phyloP scores from a whole-genome alignment of 805 yeast species.

The Jamesozyma lodderae region DNA sequence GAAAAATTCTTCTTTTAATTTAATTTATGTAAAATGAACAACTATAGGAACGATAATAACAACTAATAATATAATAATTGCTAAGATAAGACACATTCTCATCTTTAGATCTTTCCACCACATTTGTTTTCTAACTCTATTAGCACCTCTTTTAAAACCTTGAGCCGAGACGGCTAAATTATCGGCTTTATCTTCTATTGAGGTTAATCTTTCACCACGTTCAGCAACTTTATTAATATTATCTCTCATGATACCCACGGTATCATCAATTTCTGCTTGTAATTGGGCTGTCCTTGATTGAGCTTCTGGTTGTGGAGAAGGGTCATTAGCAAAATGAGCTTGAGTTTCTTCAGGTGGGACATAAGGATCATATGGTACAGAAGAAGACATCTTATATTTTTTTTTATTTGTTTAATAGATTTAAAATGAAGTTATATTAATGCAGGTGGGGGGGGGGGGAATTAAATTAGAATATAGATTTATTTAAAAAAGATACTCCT shows the following conservation, averaged over 20 bases:
- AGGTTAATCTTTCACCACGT: constrained; percentile 84
- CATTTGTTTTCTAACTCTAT: constrained; percentile 95
- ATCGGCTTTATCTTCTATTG: constrained; percentile 88
- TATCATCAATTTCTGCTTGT: constrained; percentile 89
- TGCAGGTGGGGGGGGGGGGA: no score
- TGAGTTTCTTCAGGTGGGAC: constrained; percentile 49
- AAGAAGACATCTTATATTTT: constrained; percentile 48
- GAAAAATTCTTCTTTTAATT: no score
- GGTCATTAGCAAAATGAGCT: constrained; percentile 1
- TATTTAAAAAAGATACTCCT: no score
- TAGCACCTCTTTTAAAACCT: constrained; percentile 93
- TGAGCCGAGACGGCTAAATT: constrained; percentile 87
- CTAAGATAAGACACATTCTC: constrained; percentile 80
- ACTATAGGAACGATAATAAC: constrained; percentile 90
- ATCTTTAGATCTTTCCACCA: constrained; percentile 98
- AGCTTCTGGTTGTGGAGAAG: constrained; percentile 1
- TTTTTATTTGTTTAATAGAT: no score
- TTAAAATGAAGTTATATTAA: no score
- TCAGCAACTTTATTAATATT: constrained; percentile 93
- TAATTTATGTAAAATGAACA: constrained; percentile 63
- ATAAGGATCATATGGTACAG: constrained; percentile 81
- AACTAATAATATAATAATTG: constrained; percentile 70
- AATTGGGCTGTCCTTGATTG: constrained; percentile 65
- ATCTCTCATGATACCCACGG: constrained; percentile 96
- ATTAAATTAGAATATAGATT: no score